A percentile compares a stretch with the other conserved stretches of the same genome.
These are phyloP conservation scores for Penicillium alfredii DNA, from an alignment of 495 filamentous ascomycete genomes.

Conservation along the genomic window DNA sequence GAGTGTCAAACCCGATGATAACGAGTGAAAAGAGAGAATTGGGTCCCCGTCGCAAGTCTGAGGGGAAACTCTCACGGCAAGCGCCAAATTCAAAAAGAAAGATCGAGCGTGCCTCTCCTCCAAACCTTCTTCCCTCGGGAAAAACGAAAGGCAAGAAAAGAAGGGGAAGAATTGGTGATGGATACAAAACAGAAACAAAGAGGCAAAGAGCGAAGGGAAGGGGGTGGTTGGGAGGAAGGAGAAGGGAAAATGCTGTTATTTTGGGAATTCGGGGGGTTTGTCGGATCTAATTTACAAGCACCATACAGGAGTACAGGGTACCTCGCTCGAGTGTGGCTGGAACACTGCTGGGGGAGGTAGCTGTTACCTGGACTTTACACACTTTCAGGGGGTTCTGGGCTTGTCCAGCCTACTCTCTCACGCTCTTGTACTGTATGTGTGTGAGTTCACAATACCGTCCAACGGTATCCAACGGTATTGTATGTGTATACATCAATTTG, in stretches of 20 bases:
- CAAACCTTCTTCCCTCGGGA: constrained; percentile 22
- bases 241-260: constrained; percentile 34
- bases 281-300: constrained; percentile 31
- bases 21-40: constrained; percentile 14
- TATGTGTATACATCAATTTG: too few relatives aligned
- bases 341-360: too few relatives aligned
- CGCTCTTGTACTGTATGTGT: too few relatives aligned
- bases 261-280: constrained; percentile 29
- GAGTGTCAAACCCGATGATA: not conserved
- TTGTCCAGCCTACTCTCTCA: too few relatives aligned
- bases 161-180: constrained; percentile 28
- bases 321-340: constrained; percentile 5
- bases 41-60: too few relatives aligned
- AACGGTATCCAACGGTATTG: too few relatives aligned
- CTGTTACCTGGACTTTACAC: too few relatives aligned
- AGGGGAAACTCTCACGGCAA: too few relatives aligned
- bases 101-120: constrained; percentile 15
- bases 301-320: constrained; percentile 11
- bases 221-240: constrained; percentile 17
- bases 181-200: constrained; percentile 3
- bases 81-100: constrained; percentile 20
- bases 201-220: constrained; percentile 31
- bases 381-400: too few relatives aligned
- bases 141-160: constrained; percentile 26
- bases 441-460: too few relatives aligned